Percentiles rank a stretch among this genome's conserved stretches.
Conservation (phyloP, 2,329 filamentous ascomycete species). For the Cyphellophora europaea region DNA sequence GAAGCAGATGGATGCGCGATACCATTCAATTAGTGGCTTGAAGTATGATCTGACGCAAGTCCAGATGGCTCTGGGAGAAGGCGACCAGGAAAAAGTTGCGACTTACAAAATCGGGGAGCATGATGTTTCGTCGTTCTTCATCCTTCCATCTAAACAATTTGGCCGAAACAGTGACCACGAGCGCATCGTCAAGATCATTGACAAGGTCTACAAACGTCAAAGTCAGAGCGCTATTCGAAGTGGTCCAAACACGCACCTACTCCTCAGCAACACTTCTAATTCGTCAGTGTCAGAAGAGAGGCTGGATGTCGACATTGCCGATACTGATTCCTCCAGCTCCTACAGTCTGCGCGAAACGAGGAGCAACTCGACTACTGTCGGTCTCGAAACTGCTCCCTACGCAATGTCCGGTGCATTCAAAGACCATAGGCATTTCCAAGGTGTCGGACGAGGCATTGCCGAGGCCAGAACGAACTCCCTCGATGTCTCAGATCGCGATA, state of each 20-base stretch:
- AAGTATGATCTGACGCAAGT: slow-evolving; percentile 71
- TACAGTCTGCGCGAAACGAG: slow-evolving; percentile 27
- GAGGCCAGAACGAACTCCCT: slow-evolving; percentile 10
- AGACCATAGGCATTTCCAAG: slow-evolving; percentile 5
- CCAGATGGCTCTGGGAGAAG: slow-evolving; percentile 63
- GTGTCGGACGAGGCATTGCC: slow-evolving; percentile 7
- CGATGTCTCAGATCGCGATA: slow-evolving; percentile 27
- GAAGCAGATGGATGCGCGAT: slow-evolving; percentile 78
- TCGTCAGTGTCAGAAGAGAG: slow-evolving; percentile 45
- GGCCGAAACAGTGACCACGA: slow-evolving; percentile 66
- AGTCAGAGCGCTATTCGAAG: slow-evolving; percentile 25
- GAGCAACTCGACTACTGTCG: slow-evolving; percentile 27
- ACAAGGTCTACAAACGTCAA: slow-evolving; percentile 63
- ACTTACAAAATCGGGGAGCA: slow-evolving; percentile 70
- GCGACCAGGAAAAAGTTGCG: slow-evolving; percentile 60
- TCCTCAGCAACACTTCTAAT: slow-evolving; percentile 41
- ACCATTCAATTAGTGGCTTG: slow-evolving; percentile 79
- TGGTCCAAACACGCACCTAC: slow-evolving; percentile 27
- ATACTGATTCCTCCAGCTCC: slow-evolving; percentile 46
- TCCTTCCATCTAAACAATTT: slow-evolving; percentile 71
- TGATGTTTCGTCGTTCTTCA: slow-evolving; percentile 88
- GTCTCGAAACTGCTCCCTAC: slow-evolving; percentile 9
- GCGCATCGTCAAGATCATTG: slow-evolving; percentile 63
- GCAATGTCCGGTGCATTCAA: slow-evolving; percentile 6
- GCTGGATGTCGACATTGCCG: slow-evolving; percentile 40